A percentile compares a stretch with the other conserved stretches of the same genome.
These are phyloP conservation scores for Crithidia thermophila DNA, from an alignment of 208 protist species.

Conservation along the genomic window DNA sequence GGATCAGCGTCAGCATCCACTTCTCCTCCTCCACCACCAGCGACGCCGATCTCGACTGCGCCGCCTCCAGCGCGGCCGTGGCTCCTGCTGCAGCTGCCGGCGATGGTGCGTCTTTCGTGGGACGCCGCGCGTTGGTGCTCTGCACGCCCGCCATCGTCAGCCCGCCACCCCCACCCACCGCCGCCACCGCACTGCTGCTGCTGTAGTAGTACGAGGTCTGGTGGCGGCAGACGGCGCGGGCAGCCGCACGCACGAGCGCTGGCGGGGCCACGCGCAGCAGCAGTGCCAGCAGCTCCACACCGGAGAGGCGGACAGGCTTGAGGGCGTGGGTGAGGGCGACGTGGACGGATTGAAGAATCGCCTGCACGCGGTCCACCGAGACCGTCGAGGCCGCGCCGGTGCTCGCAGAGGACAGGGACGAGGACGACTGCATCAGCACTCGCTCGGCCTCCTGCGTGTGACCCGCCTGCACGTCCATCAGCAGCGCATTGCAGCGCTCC, in stretches of 20 bases:
- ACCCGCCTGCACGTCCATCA: not conserved
- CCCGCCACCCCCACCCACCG: constrained; percentile 3
- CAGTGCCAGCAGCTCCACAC: constrained; percentile 59
- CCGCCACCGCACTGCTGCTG: not conserved
- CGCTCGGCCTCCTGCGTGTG: not conserved
- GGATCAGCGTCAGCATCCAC: constrained; percentile 60
- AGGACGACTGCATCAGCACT: not conserved
- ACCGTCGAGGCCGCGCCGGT: not conserved
- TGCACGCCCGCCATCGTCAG: constrained; percentile 16
- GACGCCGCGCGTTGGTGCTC: not conserved
- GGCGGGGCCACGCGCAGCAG: constrained; percentile 37
- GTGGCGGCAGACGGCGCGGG: constrained; percentile 32
- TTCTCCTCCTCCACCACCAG: constrained; percentile 32
- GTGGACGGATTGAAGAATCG: constrained; percentile 56
- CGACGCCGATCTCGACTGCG: constrained; percentile 8
- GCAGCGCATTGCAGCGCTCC: constrained; percentile 18
- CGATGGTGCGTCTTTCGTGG: too few species aligned
- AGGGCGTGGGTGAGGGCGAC: constrained; percentile 76
- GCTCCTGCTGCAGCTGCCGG: not conserved
- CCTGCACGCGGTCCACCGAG: constrained; percentile 41
- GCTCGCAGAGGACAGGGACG: not conserved
- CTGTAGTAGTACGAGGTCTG: constrained; percentile 30
- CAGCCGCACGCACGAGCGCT: constrained; percentile 20
- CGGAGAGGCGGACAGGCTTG: constrained; percentile 52
- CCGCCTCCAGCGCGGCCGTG: constrained; percentile 11